Evolutionary conservation across 257 asterid genomes (phyloP), one percentile per base, ranked within the genome.

Genomic region (Salvia splendens): DNA sequence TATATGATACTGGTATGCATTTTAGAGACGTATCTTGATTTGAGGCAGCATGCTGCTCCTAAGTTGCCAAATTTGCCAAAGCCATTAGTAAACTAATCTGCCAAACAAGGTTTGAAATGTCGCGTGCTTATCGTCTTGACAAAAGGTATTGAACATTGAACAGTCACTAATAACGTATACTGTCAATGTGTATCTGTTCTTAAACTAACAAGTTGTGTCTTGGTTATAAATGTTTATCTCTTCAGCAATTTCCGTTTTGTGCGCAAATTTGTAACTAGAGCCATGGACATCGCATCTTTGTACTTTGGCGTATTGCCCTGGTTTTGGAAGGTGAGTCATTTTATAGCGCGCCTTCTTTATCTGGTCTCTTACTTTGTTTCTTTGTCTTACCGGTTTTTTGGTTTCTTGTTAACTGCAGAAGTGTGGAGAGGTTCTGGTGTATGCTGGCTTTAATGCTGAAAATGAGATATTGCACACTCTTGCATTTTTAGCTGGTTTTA

Each of bases 101-200:
- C 82, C 89, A 85, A 73, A 97, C 88, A 56, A 91, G 88, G 79
- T 94, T 91, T 71, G 93, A 87, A 85, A 94, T 87, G 74, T 85
- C 99, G 30, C 95, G 95, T 20, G 95, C 99, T 16, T 91, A 91
- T 68, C 87, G 96, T 75, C 88, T 94, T 52, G 97, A 91, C 77
- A 94, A 91, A 83, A 94, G 96, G 99, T 93, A 28, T 69, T 38
- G 47, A 28, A 96, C 91, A 41, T 69, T 38, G 42, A 16, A 58
- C 67, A 43, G 35, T 63, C 49, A 43, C 66, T 67, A 20, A 52
- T 61, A 36, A 55, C 38, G 48, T 51, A 45, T 62, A 42, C 30
- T 50, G 40, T 41, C 53, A 57, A 38, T 58, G 60, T 47, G 24
- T 17, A 54, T 14, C 12, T 33, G 12, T 12, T 61, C 54, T 66